Base-by-base conservation (phyloP, 2,329 filamentous ascomycete genomes). In the Microcyclosporella mali region DNA sequence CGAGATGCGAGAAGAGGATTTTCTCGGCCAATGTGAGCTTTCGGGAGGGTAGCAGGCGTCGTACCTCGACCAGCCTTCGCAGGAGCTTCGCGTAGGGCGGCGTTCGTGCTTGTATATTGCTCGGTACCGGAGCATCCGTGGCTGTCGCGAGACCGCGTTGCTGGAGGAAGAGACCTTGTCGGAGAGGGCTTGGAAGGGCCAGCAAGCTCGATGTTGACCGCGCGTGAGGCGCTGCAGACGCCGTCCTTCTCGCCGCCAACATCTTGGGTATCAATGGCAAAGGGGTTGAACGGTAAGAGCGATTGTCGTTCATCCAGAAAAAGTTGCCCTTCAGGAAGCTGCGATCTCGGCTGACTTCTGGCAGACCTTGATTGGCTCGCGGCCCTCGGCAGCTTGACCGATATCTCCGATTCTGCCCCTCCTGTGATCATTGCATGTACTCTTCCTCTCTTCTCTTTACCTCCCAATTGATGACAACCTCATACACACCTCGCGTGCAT, bases 1-100 rank as follows among this genome's bases (percentile, higher is more conserved):
- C 84, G 52, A 98, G 74, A 70, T 98, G 92, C 59, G 89, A 88
- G 73, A 97, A 98, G 45, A 98, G 78, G 59, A 98, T 95, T 78
- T 98, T 98, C 70, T 98, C 92, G 51, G 92, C 88, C 44, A 98
- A 78, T 2, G 90, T 95, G 46, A 98, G 78, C 43, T 74, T 66
- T 21, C 75, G 69, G 12, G 66, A 65, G 7, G 73, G 67, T 27
- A 95, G 76, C 8, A 94, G 78, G 41, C 78, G 76, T 41, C 80
- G 75, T 25, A 95, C 89, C 61, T 88, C 74, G 50, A 79, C 73
- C 50, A 95, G 83, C 56, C 83, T 85, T 59, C 76, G 77, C 62
- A 89, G 76, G 39, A 95, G 84, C 67, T 83, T 88, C 56, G 83
- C 75, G 68, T 95, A 95, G 19, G 86, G 86, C 35, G 88, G 85